phyloP scores from a whole-genome alignment of 2,329 filamentous ascomycete genomes.

The Ophiostoma himal-ulmi region DNA sequence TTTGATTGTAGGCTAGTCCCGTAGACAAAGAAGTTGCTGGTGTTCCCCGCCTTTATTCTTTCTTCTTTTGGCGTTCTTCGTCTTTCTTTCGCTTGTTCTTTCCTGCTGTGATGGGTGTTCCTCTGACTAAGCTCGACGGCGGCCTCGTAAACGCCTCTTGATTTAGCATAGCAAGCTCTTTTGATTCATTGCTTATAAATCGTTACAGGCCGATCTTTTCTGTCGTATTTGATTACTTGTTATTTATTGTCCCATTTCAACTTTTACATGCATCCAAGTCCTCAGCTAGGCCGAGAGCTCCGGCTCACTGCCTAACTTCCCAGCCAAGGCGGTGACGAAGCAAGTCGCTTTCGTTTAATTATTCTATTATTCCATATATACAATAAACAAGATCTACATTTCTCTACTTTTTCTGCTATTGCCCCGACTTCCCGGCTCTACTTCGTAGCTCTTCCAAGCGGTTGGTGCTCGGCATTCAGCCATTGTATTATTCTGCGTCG shows the following conservation, averaged over 20 bases:
- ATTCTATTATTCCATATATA: background rate
- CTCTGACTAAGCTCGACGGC: background rate
- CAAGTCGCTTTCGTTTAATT: background rate
- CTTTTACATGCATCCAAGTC: no score
- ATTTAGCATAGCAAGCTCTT: no score
- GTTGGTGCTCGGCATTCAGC: background rate
- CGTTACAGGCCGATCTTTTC: no score
- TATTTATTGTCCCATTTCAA: no score
- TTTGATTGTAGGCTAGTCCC: background rate
- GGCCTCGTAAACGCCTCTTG: background rate
- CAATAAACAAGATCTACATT: background rate
- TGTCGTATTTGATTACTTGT: no score
- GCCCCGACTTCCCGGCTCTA: background rate
- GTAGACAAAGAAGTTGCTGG: background rate
- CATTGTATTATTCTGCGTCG: slow-evolving; percentile 2
- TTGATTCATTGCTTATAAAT: no score
- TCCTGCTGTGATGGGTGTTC: background rate
- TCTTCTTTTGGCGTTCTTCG: background rate
- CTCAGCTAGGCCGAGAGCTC: background rate
- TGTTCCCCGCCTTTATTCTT: background rate
- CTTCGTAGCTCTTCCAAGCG: background rate
- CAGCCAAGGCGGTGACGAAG: no score
- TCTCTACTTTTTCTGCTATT: background rate
- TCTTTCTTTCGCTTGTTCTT: background rate
- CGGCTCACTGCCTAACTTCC: background rate